Evolutionary conservation across 345 rosid genomes (phyloP).

Genomic region (Eucalyptus microcorys): DNA sequence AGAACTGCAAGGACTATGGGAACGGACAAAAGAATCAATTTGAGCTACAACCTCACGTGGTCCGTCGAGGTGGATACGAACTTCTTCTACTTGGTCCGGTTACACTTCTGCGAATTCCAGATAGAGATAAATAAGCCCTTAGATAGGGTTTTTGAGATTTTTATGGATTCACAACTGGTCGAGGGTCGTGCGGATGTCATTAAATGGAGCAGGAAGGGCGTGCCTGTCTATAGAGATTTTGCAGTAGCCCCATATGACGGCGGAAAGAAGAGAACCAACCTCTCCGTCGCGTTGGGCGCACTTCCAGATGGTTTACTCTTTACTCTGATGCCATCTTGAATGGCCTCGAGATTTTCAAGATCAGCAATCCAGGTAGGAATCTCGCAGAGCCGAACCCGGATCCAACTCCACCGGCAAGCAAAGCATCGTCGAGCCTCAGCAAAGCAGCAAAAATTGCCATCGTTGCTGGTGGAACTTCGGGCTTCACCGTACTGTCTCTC

Average conservation of each 20-base stretch:
- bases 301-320: not conserved
- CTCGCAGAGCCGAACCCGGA: slow-evolving; percentile 21
- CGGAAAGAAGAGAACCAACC: not conserved
- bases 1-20: slow-evolving; percentile 16
- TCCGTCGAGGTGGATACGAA: slow-evolving; percentile 11
- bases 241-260: not conserved
- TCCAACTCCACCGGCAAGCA: not conserved
- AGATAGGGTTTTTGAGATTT: slow-evolving; percentile 7
- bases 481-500: not conserved
- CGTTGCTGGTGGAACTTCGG: not conserved
- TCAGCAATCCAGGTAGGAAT: not conserved
- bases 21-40: not conserved
- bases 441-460: not conserved
- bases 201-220: not conserved
- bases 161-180: slow-evolving; percentile 4
- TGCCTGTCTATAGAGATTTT: slow-evolving; percentile 14
- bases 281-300: slow-evolving; percentile 13
- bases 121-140: not conserved
- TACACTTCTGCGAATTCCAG: slow-evolving; percentile 31
- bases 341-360: slow-evolving; percentile 35
- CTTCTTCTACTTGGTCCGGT: slow-evolving; percentile 22
- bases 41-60: slow-evolving; percentile 18
- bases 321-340: slow-evolving; percentile 16
- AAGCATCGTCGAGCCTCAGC: not conserved
- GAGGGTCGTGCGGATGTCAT: slow-evolving; percentile 8